Conservation (phyloP, 2,329 filamentous ascomycete genomes). For the Penicillium aurantiogriseum region DNA sequence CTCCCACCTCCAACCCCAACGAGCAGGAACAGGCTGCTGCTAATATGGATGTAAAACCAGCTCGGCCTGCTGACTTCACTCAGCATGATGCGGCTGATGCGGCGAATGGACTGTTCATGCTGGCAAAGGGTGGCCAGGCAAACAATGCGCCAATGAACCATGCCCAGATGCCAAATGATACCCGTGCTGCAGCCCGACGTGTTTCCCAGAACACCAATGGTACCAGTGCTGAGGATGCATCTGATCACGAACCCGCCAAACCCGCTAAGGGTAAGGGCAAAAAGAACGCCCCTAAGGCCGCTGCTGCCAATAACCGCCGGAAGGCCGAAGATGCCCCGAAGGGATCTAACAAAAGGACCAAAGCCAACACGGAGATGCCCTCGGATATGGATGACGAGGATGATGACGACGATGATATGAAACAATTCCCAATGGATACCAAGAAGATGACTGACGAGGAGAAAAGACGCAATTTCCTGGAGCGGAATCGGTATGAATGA, state of each 20-base stretch:
- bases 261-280: constrained; percentile 69
- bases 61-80: constrained; percentile 63
- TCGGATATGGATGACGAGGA: constrained; percentile 54
- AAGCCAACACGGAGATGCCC: constrained; percentile 52
- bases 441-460: constrained; percentile 98
- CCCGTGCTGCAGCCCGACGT: constrained; percentile 44
- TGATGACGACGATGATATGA: constrained; percentile 43
- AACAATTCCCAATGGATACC: constrained; percentile 54
- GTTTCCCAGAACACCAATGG: constrained; percentile 44
- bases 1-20: constrained; percentile 44
- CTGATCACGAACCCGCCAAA: constrained; percentile 69
- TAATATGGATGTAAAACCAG: constrained; percentile 46
- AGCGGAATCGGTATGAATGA: constrained; percentile 79
- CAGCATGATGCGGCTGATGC: constrained; percentile 90
- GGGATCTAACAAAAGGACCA: constrained; percentile 70
- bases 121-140: constrained; percentile 65
- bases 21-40: constrained; percentile 38
- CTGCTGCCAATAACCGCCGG: constrained; percentile 64
- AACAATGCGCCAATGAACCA: constrained; percentile 54
- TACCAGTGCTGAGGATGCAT: constrained; percentile 62
- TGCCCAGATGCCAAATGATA: constrained; percentile 40
- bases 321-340: constrained; percentile 76
- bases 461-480: constrained; percentile 96
- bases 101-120: constrained; percentile 87
- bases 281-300: constrained; percentile 56